Conservation (phyloP, 371 early-diverging fungal species). For the Mucor circinelloides region DNA sequence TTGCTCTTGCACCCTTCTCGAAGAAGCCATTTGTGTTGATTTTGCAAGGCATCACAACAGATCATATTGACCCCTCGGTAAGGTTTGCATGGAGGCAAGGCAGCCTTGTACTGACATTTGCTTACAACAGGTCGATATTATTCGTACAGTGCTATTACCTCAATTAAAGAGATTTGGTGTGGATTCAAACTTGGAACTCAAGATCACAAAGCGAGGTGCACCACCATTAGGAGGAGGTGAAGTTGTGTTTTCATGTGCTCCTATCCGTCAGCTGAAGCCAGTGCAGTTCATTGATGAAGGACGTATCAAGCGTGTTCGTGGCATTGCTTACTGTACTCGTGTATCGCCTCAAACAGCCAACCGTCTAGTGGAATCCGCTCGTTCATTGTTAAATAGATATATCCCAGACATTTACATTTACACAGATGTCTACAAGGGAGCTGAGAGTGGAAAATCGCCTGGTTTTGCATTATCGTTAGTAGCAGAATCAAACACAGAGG, state of each 20-base stretch:
- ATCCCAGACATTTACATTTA: conserved; percentile 97
- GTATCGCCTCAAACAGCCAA: conserved; percentile 96
- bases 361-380: conserved; percentile 89
- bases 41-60: conserved; percentile 91
- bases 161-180: conserved; percentile 86
- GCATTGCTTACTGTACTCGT: conserved; percentile 90
- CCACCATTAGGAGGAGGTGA: conserved; percentile 97
- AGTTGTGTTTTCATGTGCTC: conserved; percentile 83
- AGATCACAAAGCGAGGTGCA: conserved; percentile 92
- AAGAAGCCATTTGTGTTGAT: conserved; percentile 81
- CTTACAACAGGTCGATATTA: conserved; percentile 70
- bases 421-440: conserved; percentile 95
- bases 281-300: conserved; percentile 83
- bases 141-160: conserved; percentile 90
- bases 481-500: conserved; percentile 90
- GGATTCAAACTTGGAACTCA: conserved; percentile 80
- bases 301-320: conserved; percentile 91
- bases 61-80: conserved; percentile 82
- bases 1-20: conserved; percentile 92
- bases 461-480: conserved; percentile 92
- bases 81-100: too few relatives aligned
- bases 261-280: conserved; percentile 80
- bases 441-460: conserved; percentile 91
- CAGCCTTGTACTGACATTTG: conserved; percentile 1
- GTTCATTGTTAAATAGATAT: conserved; percentile 82